Conservation (phyloP, 1,139 yeast species). For the Protomyces arabidopsidicola region DNA sequence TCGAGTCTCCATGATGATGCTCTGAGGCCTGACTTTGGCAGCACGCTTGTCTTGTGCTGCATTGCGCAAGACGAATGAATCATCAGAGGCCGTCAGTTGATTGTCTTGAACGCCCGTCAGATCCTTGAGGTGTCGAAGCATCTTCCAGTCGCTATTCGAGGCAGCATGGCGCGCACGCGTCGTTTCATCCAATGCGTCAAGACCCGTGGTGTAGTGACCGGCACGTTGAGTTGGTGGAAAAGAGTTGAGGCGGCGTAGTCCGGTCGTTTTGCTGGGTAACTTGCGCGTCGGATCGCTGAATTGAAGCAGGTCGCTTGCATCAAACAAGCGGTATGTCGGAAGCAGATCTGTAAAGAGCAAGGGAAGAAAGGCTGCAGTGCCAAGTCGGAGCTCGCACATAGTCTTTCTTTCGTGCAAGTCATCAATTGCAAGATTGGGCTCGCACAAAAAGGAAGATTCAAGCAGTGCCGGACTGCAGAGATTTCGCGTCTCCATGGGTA, state of each 20-base stretch:
- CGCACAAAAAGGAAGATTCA: slow-evolving; percentile 45
- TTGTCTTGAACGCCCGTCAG: slow-evolving; percentile 55
- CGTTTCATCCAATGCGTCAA: slow-evolving; percentile 40
- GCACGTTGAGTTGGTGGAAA: slow-evolving; percentile 39
- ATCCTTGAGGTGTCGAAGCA: slow-evolving; percentile 55
- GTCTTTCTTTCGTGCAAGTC: slow-evolving; percentile 45
- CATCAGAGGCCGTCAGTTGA: slow-evolving; percentile 39
- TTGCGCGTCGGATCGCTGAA: slow-evolving; percentile 26
- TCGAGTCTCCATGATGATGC: slow-evolving; percentile 14
- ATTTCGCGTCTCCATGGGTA: slow-evolving; percentile 3
- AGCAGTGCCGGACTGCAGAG: slow-evolving; percentile 4
- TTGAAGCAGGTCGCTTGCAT: slow-evolving; percentile 31
- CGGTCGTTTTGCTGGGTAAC: neutral
- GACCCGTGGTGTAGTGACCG: slow-evolving; percentile 41
- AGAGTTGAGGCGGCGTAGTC: slow-evolving; percentile 40
- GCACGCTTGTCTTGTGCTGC: slow-evolving; percentile 39
- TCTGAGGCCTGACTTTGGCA: slow-evolving; percentile 10
- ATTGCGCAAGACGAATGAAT: slow-evolving; percentile 54
- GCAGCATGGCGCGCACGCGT: slow-evolving; percentile 42
- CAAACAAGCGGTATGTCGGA: slow-evolving; percentile 54
- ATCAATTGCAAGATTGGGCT: slow-evolving; percentile 47
- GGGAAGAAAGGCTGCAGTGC: slow-evolving; percentile 58
- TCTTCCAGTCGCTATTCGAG: slow-evolving; percentile 45
- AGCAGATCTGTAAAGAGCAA: slow-evolving; percentile 54
- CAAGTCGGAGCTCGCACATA: slow-evolving; percentile 47